phyloP scores from a whole-genome alignment of 805 yeast species.

The Allodekkera sacchari region DNA sequence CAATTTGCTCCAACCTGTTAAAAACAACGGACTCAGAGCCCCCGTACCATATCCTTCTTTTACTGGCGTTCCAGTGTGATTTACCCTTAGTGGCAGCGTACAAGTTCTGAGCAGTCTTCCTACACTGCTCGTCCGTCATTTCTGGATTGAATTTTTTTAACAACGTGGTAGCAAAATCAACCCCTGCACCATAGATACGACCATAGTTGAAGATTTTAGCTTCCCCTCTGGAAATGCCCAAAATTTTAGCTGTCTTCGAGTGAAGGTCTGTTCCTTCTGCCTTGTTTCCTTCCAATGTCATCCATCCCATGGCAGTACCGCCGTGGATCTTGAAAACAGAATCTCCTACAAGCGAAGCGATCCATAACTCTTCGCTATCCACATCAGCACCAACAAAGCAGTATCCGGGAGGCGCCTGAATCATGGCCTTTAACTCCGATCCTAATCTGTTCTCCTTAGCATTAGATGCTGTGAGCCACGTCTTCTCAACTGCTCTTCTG shows the following conservation, averaged over 20 bases:
- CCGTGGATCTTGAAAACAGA: slow-evolving; percentile 86
- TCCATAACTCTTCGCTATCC: slow-evolving; percentile 97
- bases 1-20: slow-evolving; percentile 80
- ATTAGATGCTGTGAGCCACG: slow-evolving; percentile 97
- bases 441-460: slow-evolving; percentile 83
- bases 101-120: slow-evolving; percentile 50
- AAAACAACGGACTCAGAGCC: slow-evolving; percentile 93
- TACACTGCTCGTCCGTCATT: slow-evolving; percentile 60
- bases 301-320: slow-evolving; percentile 97
- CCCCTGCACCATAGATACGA: slow-evolving; percentile 96
- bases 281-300: slow-evolving; percentile 96
- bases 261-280: slow-evolving; percentile 89
- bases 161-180: slow-evolving; percentile 77
- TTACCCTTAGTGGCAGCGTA: slow-evolving; percentile 82
- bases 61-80: slow-evolving; percentile 16
- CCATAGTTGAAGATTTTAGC: slow-evolving; percentile 97
- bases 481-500: slow-evolving; percentile 90
- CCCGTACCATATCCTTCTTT: slow-evolving; percentile 53
- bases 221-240: slow-evolving; percentile 84
- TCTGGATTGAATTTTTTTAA: slow-evolving; percentile 75
- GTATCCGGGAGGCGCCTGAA: slow-evolving; percentile 83
- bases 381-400: slow-evolving; percentile 97
- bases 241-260: slow-evolving; percentile 82
- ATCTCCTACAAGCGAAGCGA: slow-evolving; percentile 92
- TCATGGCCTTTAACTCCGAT: slow-evolving; percentile 82